phyloP scores from a whole-genome alignment of 2,329 filamentous ascomycete species.

The Plectosphaerella cucumerina region DNA sequence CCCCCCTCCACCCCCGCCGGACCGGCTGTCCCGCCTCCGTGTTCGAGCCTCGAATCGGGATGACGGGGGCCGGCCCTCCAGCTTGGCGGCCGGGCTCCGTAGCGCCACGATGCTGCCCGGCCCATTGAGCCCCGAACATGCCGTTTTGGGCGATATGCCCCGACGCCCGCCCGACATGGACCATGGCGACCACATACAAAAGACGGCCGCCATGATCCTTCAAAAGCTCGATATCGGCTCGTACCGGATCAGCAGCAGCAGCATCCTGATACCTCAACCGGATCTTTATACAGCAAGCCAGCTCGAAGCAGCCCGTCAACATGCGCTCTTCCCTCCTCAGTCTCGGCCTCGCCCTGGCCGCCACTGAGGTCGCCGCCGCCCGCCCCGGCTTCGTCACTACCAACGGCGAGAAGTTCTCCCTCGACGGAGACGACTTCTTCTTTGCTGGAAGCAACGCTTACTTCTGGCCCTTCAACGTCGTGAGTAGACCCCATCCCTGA shows the following conservation, averaged over 20 bases:
- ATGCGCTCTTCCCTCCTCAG: not conserved
- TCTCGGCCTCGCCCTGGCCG: not conserved
- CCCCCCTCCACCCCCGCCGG: too few relatives aligned
- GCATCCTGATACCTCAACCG: not conserved
- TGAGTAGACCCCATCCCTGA: slow-evolving; percentile 17
- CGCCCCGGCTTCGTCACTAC: not conserved
- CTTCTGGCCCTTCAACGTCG: slow-evolving; percentile 51
- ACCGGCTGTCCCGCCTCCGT: not conserved
- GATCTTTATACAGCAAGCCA: not conserved
- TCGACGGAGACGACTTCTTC: slow-evolving; percentile 51
- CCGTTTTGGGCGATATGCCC: not conserved
- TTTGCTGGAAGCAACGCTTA: slow-evolving; percentile 56
- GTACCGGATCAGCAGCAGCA: not conserved
- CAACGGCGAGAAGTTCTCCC: slow-evolving; percentile 39
- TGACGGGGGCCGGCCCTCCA: not conserved
- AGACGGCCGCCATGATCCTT: not conserved
- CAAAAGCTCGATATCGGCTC: not conserved
- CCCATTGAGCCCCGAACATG: not conserved
- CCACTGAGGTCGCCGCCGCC: not conserved
- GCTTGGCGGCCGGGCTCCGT: not conserved
- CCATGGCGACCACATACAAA: not conserved
- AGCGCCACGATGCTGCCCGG: not conserved
- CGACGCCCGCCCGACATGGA: not conserved
- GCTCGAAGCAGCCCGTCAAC: not conserved
- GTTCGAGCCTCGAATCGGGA: not conserved